Evolutionary conservation across 345 rosid species (phyloP), one percentile per base, ranked within the genome.

Genomic region (Arabis hirsuta): DNA sequence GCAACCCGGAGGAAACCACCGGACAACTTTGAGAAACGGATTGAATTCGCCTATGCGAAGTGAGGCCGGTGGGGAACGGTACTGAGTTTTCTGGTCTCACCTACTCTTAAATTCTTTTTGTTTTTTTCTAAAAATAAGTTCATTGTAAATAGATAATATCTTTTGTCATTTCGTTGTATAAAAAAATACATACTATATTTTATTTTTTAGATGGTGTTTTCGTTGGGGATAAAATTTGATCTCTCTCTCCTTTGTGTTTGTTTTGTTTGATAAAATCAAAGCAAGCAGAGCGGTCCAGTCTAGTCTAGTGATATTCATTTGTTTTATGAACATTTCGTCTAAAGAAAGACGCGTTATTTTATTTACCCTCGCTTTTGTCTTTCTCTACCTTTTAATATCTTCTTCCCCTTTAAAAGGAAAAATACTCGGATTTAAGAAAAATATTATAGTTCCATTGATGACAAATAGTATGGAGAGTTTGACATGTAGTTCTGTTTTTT

Each of bases 41-140:
- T 51, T 66, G 53, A 72, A 76, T 26, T 85, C 91, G 39, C 85
- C 87, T 0, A 38, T 89, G 76, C 14, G 79, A n/a, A 76, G 54
- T 55, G 79, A 76, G 54, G 79, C 66, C 11, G 79, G 72, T 62
- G 76, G 76, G 31, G 67, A 76, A 70, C 80, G 80, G 41, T 70
- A 76, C 61, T 76, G 46, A 76, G 46, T 38, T 69, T 62, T 41
- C 4, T 38, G 3, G 65, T 60, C 63, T 61, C 64, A 51, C 41
- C 48, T 12, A 56, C 66, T 65, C 54, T 45, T 62, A 1, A 43
- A 31, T 53, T 43, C 9, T 59, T 75, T 1, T 42, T 46, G 16
- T 13, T 9, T 45, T 31, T 34, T 22, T 22, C 24, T 22, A 4
- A 43, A 7, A n/a, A 29, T n/a, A 39, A 57, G 39, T 41, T 6